Conservation (phyloP, 2,329 filamentous ascomycete genomes). For the Penicillium hesseltinei region DNA sequence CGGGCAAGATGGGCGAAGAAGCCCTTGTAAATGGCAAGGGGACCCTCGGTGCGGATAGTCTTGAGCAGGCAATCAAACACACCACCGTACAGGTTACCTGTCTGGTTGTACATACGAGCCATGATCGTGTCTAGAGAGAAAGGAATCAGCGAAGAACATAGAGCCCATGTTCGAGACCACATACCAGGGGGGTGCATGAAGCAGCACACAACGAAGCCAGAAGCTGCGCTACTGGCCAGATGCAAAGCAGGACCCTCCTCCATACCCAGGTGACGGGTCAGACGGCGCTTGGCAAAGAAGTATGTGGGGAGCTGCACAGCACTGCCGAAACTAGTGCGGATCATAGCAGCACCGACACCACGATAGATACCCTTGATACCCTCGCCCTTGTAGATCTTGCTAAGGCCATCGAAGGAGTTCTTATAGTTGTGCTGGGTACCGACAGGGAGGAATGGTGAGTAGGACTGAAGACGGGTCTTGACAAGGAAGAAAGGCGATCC, state of each 20-base stretch:
- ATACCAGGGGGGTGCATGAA: conserved; percentile 95
- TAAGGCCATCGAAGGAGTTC: conserved; percentile 79
- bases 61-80: conserved; percentile 90
- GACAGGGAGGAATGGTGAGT: conserved; percentile 85
- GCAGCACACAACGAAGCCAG: conserved; percentile 93
- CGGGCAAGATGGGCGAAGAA: conserved; percentile 92
- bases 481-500: conserved; percentile 97
- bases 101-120: conserved; percentile 98
- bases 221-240: conserved; percentile 80
- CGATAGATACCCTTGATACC: conserved; percentile 81
- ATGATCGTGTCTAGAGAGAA: conserved; percentile 77
- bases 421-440: conserved; percentile 95
- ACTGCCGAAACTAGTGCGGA: conserved; percentile 91
- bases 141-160: conserved; percentile 1
- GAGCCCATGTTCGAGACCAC: conserved; percentile 24
- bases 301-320: conserved; percentile 96
- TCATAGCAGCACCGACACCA: conserved; percentile 89
- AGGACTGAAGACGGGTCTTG: conserved; percentile 94
- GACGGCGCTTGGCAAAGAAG: conserved; percentile 88
- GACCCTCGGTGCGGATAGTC: conserved; percentile 85
- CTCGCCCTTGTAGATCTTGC: conserved; percentile 73
- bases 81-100: conserved; percentile 91
- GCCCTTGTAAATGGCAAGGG: conserved; percentile 95
- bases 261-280: conserved; percentile 81
- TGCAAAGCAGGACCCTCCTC: conserved; percentile 87